Percentiles rank a stretch among this genome's conserved stretches.
These are phyloP conservation scores for Apiospora malaysiana DNA, from an alignment of 2,329 filamentous ascomycete species.

Conservation along the genomic window DNA sequence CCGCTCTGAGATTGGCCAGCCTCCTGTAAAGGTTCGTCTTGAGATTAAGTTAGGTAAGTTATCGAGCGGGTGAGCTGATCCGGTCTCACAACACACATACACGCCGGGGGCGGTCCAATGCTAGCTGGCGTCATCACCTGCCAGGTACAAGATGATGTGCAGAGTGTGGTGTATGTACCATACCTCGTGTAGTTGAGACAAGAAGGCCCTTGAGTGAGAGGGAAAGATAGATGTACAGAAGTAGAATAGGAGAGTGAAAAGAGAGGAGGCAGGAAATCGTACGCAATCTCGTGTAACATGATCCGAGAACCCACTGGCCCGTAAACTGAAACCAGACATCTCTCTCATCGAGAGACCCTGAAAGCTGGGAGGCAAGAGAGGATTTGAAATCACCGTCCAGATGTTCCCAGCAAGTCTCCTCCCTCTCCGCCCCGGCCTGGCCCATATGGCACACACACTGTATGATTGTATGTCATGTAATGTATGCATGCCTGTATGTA, in stretches of 20 bases:
- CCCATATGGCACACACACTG: neutral
- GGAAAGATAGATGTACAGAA: neutral
- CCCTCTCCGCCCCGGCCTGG: neutral
- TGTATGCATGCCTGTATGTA: slow-evolving; percentile 5
- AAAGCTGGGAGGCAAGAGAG: neutral
- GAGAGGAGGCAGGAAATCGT: neutral
- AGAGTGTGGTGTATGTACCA: neutral
- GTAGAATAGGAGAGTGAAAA: neutral
- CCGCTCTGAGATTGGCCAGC: neutral
- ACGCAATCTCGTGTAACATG: slow-evolving; percentile 1
- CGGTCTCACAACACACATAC: slow-evolving; percentile 14
- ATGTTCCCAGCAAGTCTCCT: neutral
- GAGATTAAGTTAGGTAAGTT: neutral
- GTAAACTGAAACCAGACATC: slow-evolving; percentile 17
- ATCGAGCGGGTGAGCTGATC: neutral
- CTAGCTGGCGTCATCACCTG: slow-evolving; percentile 10
- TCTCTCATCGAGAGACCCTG: slow-evolving; percentile 14
- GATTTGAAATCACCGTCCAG: neutral
- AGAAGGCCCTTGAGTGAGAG: neutral
- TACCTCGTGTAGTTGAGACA: neutral
- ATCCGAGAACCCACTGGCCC: neutral
- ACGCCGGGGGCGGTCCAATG: slow-evolving; percentile 4
- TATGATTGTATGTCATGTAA: neutral
- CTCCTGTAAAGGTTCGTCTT: neutral
- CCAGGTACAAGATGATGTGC: slow-evolving; percentile 14